Conservation (phyloP, 75 land plant genomes). For the Selaginella tamariscina region DNA sequence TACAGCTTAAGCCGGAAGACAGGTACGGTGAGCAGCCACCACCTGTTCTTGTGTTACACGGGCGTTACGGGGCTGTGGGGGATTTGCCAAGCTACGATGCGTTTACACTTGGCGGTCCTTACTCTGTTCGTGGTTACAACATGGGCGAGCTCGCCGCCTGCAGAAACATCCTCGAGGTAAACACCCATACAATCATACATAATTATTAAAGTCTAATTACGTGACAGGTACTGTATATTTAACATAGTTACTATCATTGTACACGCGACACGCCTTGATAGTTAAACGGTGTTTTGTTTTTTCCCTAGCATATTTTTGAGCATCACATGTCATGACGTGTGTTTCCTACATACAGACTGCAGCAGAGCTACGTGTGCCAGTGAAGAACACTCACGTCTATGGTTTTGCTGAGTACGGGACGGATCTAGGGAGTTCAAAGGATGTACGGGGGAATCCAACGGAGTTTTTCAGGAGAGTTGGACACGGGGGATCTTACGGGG, state of each 20-base stretch:
- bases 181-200: too few relatives aligned
- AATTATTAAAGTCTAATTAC: too few relatives aligned
- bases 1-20: slow-evolving; percentile 61
- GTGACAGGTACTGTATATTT: too few relatives aligned
- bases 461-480: slow-evolving; percentile 85
- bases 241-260: too few relatives aligned
- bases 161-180: slow-evolving; percentile 85
- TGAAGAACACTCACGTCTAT: slow-evolving; percentile 66
- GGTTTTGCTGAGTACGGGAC: slow-evolving; percentile 88
- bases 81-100: slow-evolving; percentile 98
- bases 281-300: too few relatives aligned
- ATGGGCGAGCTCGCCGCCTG: slow-evolving; percentile 96
- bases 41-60: slow-evolving; percentile 82
- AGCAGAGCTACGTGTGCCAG: slow-evolving; percentile 67
- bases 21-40: slow-evolving; percentile 61
- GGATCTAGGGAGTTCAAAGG: slow-evolving; percentile 92
- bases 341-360: slow-evolving; percentile 45
- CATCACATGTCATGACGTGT: too few relatives aligned
- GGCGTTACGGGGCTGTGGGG: slow-evolving; percentile 90
- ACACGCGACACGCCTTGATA: too few relatives aligned
- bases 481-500: slow-evolving; percentile 84
- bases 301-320: too few relatives aligned
- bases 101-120: slow-evolving; percentile 90
- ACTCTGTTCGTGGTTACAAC: slow-evolving; percentile 94
- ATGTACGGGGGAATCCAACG: slow-evolving; percentile 95